Evolutionary conservation across 2,329 filamentous ascomycete species (phyloP).

Genomic region (Colletotrichum cordylinicola): DNA sequence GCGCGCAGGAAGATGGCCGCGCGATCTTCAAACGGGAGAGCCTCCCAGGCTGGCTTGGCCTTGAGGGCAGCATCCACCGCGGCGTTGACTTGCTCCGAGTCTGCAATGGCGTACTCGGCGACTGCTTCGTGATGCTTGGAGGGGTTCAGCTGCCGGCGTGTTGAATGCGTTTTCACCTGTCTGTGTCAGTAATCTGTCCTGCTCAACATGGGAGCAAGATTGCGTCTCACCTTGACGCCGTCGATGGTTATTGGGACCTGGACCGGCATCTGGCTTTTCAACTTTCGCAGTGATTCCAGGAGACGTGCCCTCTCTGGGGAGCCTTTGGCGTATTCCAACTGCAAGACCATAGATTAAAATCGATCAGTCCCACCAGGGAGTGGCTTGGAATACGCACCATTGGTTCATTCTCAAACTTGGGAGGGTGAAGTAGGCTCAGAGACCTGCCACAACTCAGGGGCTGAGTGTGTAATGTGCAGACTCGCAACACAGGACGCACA

Average conservation of each 20-base stretch:
- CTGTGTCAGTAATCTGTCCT: background rate
- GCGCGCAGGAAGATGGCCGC: constrained; percentile 96
- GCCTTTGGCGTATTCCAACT: background rate
- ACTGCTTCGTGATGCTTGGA: background rate
- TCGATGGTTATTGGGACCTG: background rate
- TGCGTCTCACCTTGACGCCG: background rate
- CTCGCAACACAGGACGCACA: background rate
- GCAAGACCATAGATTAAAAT: background rate
- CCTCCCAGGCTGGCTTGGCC: constrained; percentile 86
- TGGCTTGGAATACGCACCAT: background rate
- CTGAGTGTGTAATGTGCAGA: background rate
- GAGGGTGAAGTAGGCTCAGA: background rate
- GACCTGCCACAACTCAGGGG: background rate
- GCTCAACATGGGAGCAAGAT: background rate
- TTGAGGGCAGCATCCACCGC: background rate
- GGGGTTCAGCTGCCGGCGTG: background rate
- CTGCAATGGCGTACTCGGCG: background rate
- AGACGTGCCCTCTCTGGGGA: background rate
- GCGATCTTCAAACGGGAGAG: constrained; percentile 85
- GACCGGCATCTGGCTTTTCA: background rate
- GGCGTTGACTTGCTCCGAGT: background rate
- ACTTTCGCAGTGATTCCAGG: background rate
- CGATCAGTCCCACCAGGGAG: background rate
- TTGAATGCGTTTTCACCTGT: background rate
- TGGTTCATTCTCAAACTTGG: background rate